Percentiles rank a stretch among this genome's conserved stretches.
Evolutionary conservation across 2,329 filamentous ascomycete genomes (phyloP).

Genomic region (Biscogniauxia marginata): DNA sequence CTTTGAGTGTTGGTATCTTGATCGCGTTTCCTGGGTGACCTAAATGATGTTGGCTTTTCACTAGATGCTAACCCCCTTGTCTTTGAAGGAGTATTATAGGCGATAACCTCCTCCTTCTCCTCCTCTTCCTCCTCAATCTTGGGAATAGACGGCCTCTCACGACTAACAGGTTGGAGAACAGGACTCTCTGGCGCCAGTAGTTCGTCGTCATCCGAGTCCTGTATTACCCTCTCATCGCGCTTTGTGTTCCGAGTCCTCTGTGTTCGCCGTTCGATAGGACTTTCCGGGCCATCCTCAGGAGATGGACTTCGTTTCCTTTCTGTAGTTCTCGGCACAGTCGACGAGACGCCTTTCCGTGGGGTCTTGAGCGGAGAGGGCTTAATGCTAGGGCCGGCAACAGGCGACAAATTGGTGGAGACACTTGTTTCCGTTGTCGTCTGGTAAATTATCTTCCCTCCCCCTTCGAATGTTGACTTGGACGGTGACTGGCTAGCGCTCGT

Average conservation of each 20-base stretch:
- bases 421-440: slow-evolving; percentile 9
- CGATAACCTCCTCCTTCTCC: slow-evolving; percentile 15
- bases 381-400: slow-evolving; percentile 9
- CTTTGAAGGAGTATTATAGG: slow-evolving; percentile 28
- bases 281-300: slow-evolving; percentile 16
- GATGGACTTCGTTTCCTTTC: slow-evolving; percentile 3
- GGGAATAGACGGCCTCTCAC: slow-evolving; percentile 14
- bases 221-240: slow-evolving; percentile 42
- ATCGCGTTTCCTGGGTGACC: slow-evolving; percentile 22
- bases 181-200: slow-evolving; percentile 41
- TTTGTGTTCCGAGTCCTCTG: slow-evolving; percentile 21
- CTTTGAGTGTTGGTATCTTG: slow-evolving; percentile 8
- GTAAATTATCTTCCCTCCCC: slow-evolving; percentile 6
- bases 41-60: slow-evolving; percentile 12
- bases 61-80: slow-evolving; percentile 9
- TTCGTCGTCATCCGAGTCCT: slow-evolving; percentile 58
- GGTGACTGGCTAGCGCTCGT: slow-evolving; percentile 17
- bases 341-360: slow-evolving; percentile 16
- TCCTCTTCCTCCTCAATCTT: slow-evolving; percentile 14
- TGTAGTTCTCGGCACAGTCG: slow-evolving; percentile 7
- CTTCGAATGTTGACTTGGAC: slow-evolving; percentile 10
- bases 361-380: slow-evolving; percentile 27
- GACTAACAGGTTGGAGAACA: slow-evolving; percentile 18
- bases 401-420: slow-evolving; percentile 6
- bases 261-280: slow-evolving; percentile 18